Base-by-base conservation (phyloP, 1,284 basidiomycete species). In the Erythrobasidium hasegawianum region DNA sequence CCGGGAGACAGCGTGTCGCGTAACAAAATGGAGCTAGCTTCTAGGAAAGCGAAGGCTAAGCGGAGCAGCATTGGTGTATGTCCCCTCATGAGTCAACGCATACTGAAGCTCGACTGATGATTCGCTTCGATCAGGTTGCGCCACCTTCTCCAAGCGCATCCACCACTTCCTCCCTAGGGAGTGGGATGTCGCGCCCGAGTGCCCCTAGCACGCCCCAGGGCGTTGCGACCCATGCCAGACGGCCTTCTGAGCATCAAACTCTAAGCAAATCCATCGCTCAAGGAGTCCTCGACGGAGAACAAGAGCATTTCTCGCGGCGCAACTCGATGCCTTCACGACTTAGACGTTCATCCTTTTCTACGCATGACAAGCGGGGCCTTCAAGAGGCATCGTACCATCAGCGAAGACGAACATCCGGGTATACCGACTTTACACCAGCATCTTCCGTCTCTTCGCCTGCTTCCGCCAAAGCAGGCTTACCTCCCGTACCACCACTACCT, bases 291-390 rank as follows among this genome's bases (percentile, higher is more conserved):
- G 81, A 83, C 33, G 83, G 83, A 55, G 83, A 67, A 22, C 22
- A 33, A n/a, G 64, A 65, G 33, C 18, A 38, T 10, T 56, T 85
- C 18, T 66, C 75, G 56, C 84, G 93, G 40, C 84, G 90, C 57
- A 90, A 89, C 74, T 90, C 91, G 1, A 86, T 91, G 83, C 90
- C 91, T 0, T 89, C 87, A 76, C 86, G 92, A 2, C 77, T 94
- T 65, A 84, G 93, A 58, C 92, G 91, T 10, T 88, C 89, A 10
- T 95, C 92, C 1, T 83, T 89, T 26, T 38, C 54, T 24, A 43
- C 3, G 5, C 52, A 24, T 22, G 66, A 58, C 52, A 56, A 50
- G 16, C 59, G 43, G 20, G 27, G 9, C 16, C 20, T 11, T 9
- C 40, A 40, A 54, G 29, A 20, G 16, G 24, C 50, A 20, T 39